Conservation (phyloP, 176 grass and related monocot species). For the Ensete ventricosum region DNA sequence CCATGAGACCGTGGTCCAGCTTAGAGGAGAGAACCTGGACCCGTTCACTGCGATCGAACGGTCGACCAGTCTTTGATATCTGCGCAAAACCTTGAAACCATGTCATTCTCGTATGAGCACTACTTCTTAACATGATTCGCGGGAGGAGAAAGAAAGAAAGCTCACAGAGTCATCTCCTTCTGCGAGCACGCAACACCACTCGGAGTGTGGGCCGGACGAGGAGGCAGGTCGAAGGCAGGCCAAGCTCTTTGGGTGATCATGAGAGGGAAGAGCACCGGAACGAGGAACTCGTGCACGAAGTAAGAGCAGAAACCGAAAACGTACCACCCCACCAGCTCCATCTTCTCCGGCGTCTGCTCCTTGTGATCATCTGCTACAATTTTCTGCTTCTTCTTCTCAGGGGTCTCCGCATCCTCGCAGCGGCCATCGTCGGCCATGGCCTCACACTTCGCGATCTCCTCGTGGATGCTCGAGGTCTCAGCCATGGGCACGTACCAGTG, state of each 20-base stretch:
- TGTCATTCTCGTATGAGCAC: background rate
- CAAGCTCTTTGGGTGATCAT: slow-evolving; percentile 71
- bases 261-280: slow-evolving; percentile 77
- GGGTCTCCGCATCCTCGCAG: background rate
- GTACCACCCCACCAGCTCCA: slow-evolving; percentile 67
- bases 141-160: background rate
- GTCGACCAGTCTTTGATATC: slow-evolving; percentile 61
- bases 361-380: background rate
- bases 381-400: no score
- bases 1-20: slow-evolving; percentile 85
- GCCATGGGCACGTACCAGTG: background rate
- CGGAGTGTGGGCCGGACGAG: slow-evolving; percentile 26
- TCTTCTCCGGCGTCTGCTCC: slow-evolving; percentile 14
- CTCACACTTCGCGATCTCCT: background rate
- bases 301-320: slow-evolving; percentile 83
- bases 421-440: background rate
- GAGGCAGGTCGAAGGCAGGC: slow-evolving; percentile 43
- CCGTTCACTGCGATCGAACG: slow-evolving; percentile 46
- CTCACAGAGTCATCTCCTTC: slow-evolving; percentile 85
- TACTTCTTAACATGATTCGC: background rate
- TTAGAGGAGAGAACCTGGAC: slow-evolving; percentile 49
- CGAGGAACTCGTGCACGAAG: slow-evolving; percentile 71
- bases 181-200: slow-evolving; percentile 53
- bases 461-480: background rate
- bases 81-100: slow-evolving; percentile 26